phyloP scores from a whole-genome alignment of 352 stramenopile species.

The Phytophthora macrochlamydospora region DNA sequence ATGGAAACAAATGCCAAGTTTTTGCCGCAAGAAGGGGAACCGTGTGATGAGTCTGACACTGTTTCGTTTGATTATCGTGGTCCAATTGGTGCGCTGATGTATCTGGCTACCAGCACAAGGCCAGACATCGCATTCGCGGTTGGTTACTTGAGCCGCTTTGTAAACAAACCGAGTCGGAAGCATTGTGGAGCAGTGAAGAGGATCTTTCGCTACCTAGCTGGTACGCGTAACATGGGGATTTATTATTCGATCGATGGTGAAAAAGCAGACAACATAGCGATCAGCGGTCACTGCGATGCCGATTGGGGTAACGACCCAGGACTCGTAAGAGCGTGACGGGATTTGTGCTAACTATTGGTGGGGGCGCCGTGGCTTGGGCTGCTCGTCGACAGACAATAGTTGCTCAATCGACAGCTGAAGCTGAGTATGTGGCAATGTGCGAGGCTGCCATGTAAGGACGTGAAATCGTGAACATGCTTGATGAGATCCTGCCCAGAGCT shows the following conservation, averaged over 20 bases:
- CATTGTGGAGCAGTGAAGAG: constrained; percentile 13
- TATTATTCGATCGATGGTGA: neutral
- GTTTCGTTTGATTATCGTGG: constrained; percentile 10
- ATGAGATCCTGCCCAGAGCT: constrained; percentile 5
- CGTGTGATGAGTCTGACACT: neutral
- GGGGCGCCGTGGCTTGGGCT: constrained; percentile 13
- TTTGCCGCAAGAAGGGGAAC: neutral
- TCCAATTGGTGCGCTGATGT: constrained; percentile 28
- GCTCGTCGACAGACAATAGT: constrained; percentile 16
- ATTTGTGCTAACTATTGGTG: constrained; percentile 8
- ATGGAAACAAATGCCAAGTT: constrained; percentile 20
- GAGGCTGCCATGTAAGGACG: constrained; percentile 17
- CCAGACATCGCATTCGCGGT: constrained; percentile 24
- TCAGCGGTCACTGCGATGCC: constrained; percentile 20
- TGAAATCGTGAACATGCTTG: constrained; percentile 14
- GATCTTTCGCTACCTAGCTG: neutral
- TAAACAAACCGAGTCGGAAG: constrained; percentile 9
- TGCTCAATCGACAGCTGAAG: constrained; percentile 16
- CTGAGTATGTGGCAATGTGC: constrained; percentile 14
- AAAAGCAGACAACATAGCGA: neutral
- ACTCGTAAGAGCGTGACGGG: constrained; percentile 19
- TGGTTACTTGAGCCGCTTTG: constrained; percentile 25
- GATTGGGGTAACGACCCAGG: constrained; percentile 23
- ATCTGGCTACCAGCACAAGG: constrained; percentile 26
- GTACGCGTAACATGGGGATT: neutral